A percentile compares a stretch with the other conserved stretches of the same genome.
These are phyloP conservation scores for Hypomontagnella submonticulosa DNA, from an alignment of 495 filamentous ascomycete species.

Conservation along the genomic window DNA sequence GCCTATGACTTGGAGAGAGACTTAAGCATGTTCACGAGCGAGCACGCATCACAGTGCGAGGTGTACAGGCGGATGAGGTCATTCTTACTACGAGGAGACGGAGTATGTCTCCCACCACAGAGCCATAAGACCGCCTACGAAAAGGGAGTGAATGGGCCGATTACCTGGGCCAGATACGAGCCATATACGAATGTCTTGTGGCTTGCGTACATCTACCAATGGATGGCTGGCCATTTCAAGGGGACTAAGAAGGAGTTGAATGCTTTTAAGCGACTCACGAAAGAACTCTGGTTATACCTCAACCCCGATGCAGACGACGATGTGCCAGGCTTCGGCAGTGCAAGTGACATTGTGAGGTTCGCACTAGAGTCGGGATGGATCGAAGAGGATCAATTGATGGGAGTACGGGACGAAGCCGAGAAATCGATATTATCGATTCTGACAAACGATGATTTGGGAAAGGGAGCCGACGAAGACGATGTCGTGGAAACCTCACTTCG, in stretches of 20 bases:
- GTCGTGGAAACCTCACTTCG: background rate
- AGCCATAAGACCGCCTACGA: slow-evolving; percentile 53
- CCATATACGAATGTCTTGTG: slow-evolving; percentile 67
- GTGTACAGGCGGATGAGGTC: slow-evolving; percentile 65
- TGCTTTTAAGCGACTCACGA: slow-evolving; percentile 52
- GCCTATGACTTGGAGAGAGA: slow-evolving; percentile 65
- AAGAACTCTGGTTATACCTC: slow-evolving; percentile 56
- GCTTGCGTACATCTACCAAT: slow-evolving; percentile 62
- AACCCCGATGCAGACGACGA: slow-evolving; percentile 52
- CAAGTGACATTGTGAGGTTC: slow-evolving; percentile 56
- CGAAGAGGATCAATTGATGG: slow-evolving; percentile 56
- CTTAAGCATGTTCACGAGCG: slow-evolving; percentile 61
- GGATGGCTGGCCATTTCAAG: slow-evolving; percentile 51
- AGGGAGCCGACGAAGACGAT: slow-evolving; percentile 12
- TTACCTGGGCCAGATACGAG: slow-evolving; percentile 53
- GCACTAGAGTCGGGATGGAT: slow-evolving; percentile 60
- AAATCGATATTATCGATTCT: slow-evolving; percentile 48
- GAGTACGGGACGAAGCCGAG: slow-evolving; percentile 42
- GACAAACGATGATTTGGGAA: slow-evolving; percentile 19
- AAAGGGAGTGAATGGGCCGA: slow-evolving; percentile 45
- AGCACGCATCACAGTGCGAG: slow-evolving; percentile 58
- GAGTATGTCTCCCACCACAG: slow-evolving; percentile 46
- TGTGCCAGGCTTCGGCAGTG: slow-evolving; percentile 54
- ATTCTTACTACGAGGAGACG: slow-evolving; percentile 54
- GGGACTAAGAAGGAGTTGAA: slow-evolving; percentile 50